Base-by-base conservation (phyloP, 2,329 filamentous ascomycete species). In the Ophiocordyceps camponoti-saundersi region DNA sequence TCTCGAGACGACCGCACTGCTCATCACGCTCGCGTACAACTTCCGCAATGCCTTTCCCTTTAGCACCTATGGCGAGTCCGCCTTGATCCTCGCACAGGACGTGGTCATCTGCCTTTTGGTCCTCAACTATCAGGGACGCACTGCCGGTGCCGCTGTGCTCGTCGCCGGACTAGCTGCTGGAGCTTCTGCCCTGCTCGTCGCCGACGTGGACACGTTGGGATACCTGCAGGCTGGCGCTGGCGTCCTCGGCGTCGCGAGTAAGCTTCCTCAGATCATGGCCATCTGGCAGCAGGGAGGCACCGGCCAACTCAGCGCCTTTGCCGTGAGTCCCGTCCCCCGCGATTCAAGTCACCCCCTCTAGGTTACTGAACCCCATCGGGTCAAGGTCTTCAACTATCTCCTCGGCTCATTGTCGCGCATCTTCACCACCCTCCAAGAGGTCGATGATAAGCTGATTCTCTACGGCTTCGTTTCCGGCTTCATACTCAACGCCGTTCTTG, bases 381-480 rank as follows among this genome's bases (percentile, higher is more conserved):
- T 18, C 15, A 21, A 95, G 89, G 88, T 98, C 55, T 95, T 98
- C 76, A 96, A 95, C 72, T 98, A 95, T 67, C 85, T 98, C 57
- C 73, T 81, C 56, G 92, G 93, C 39, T 95, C 88, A 42, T 77
- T 96, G 49, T 85, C 87, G 23, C 85, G 92, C 61, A 94, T 98
- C 68, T 98, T 95, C 66, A 98, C 92, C 30, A 98, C 93, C 10
- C 71, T 98, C 48, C 89, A 96, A 60, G 92, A 98, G 70, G 92
- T 98, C 50, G 85, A 94, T 62, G 92, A 98, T 65, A 89, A 89
- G 66, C 73, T 96, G 49, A 96, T 98, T 57, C 75, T 98, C 23
- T 96, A 94, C 67, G 85, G 89, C 45, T 96, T 94, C 71, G 68
- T 96, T 47, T 86, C 88, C 8, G 92, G 88, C 26, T 95, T 95